Evolutionary conservation across 768 basidiomycete genomes (phyloP).

Genomic region (Podaxis sp.): DNA sequence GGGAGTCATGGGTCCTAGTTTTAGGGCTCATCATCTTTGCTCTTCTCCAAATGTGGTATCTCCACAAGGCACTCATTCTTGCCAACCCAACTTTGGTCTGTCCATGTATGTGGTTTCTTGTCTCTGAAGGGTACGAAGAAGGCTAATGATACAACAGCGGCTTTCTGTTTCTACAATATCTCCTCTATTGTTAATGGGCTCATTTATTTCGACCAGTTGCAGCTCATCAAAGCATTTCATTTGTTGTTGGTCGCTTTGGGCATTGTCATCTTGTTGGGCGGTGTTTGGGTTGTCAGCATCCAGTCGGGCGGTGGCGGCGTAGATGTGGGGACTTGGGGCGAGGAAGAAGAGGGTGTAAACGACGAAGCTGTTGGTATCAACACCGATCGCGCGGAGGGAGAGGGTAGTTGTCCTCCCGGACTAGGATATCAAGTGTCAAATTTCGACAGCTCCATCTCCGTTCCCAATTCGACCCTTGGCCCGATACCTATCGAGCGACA

Average conservation of each 20-base stretch:
- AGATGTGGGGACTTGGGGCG: conserved; percentile 48
- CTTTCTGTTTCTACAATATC: conserved; percentile 94
- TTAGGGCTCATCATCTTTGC: conserved; percentile 72
- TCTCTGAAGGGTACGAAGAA: conserved; percentile 15
- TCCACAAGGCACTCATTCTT: conserved; percentile 75
- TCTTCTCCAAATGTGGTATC: conserved; percentile 80
- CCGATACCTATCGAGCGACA: conserved; percentile 31
- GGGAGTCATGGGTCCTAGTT: conserved; percentile 83
- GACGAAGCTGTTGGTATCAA: conserved; percentile 26
- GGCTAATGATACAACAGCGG: conserved; percentile 47
- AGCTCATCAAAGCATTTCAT: conserved; percentile 65
- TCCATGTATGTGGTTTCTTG: conserved; percentile 56
- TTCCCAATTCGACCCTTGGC: conserved; percentile 14
- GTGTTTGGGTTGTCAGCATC: conserved; percentile 89
- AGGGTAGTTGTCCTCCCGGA: conserved; percentile 10
- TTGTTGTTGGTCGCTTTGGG: conserved; percentile 77
- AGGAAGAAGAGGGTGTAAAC: conserved; percentile 39
- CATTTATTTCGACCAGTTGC: conserved; percentile 87
- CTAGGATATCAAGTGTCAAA: background rate
- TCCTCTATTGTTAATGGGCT: conserved; percentile 90
- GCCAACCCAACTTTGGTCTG: conserved; percentile 87
- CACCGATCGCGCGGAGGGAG: conserved; percentile 22
- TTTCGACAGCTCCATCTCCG: background rate
- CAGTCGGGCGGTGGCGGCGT: conserved; percentile 57
- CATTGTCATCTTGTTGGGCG: conserved; percentile 74